Conservation (phyloP, 2,329 filamentous ascomycete genomes). For the Tolypocladium inflatum region DNA sequence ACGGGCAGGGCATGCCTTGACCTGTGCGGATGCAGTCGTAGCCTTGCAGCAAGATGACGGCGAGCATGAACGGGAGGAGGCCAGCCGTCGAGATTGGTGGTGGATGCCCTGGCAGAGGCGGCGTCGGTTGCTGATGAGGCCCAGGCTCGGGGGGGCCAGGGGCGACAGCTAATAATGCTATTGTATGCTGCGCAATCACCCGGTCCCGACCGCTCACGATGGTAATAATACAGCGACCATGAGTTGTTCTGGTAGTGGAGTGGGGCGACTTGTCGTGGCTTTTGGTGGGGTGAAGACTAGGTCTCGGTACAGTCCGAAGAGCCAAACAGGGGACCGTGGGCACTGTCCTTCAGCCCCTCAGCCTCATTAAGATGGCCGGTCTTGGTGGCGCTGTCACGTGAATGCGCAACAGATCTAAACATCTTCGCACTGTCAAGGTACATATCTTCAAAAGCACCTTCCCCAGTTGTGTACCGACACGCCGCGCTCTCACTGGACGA, state of each 20-base stretch:
- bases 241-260: background rate
- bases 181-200: background rate
- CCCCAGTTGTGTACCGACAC: background rate
- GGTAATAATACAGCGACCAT: background rate
- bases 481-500: background rate
- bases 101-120: background rate
- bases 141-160: background rate
- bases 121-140: background rate
- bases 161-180: background rate
- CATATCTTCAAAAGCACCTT: background rate
- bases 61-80: background rate
- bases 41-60: background rate
- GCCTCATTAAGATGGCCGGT: background rate
- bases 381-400: background rate
- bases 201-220: slow-evolving; percentile 1
- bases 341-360: background rate
- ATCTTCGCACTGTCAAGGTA: background rate
- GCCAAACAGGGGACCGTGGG: background rate
- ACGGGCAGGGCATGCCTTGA: background rate
- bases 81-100: background rate
- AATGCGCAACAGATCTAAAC: fast-evolving
- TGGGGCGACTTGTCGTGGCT: background rate
- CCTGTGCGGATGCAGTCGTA: background rate
- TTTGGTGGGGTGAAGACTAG: background rate
- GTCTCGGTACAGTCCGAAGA: background rate